Evolutionary conservation across 2,329 filamentous ascomycete genomes (phyloP), one percentile per base, ranked within the genome.

Genomic region (Chaetomiaceae sp.): DNA sequence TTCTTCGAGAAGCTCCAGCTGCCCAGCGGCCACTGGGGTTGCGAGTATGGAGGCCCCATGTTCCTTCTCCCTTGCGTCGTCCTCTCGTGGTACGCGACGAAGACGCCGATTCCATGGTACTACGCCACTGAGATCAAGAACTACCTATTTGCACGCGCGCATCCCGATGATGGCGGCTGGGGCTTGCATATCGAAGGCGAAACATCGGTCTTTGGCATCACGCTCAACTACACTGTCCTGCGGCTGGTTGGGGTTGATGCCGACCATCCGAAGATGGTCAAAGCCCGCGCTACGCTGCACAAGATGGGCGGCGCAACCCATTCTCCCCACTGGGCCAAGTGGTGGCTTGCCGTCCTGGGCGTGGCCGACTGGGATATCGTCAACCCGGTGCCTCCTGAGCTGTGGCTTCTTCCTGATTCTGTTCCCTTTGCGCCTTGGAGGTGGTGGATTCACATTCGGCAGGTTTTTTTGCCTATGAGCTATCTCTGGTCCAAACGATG

Each of bases 361-460:
- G 78, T 97, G 4, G 82, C 82, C 61, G 72, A 84, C 22, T 98
- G 91, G 89, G 88, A 95, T 45, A 82, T 93, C 49, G 90, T 97
- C 56, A 98, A 97, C 58, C 93, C 93, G 1, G 82, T 93, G 2
- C 93, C 93, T 1, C 87, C 93, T 0, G 93, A 98, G 69, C 65
- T 97, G 36, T 98, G 93, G 93, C 73, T 95, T 33, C 69, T 96
- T 3, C 90, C 90, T 0, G 87, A 95, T 64, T 95, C 88, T 88
- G 76, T 88, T 3, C 90, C 90, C 1, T 76, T 95, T 60, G 82
- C 88, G 5, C 91, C 91, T 0, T 95, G 89, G 88, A 75, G 88
- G 55, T 96, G 91, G 90, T 96, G 90, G 91, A 87, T 97, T 59
- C 93, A 98, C 59, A 96, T 96, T 66, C 88, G 93, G n/a, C 82